These are phyloP conservation scores for Diaporthe batatas DNA, from an alignment of 2,329 filamentous ascomycete species.

Conservation along the genomic window DNA sequence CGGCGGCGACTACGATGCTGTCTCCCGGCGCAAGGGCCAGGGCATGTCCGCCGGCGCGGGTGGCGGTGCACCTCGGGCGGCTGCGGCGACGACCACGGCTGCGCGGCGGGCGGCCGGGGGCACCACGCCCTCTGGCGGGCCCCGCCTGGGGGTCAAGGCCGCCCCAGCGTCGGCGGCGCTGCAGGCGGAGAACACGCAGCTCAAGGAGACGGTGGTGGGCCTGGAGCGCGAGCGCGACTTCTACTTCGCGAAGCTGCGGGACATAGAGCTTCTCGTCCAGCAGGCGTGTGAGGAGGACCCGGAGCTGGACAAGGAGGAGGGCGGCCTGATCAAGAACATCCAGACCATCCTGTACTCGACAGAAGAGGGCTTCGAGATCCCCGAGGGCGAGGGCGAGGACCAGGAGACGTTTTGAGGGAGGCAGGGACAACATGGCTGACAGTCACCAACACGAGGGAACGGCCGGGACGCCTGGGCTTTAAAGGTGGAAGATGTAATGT, in stretches of 20 bases:
- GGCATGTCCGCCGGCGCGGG: constrained; percentile 66
- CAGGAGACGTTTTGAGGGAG: constrained; percentile 80
- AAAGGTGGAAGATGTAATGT: constrained; percentile 22
- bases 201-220: constrained; percentile 96
- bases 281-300: constrained; percentile 93
- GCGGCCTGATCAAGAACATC: constrained; percentile 94
- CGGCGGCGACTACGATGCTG: constrained; percentile 95
- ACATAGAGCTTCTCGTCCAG: constrained; percentile 96
- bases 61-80: constrained; percentile 62
- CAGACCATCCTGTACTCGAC: constrained; percentile 98
- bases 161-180: constrained; percentile 77
- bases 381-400: constrained; percentile 81
- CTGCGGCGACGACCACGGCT: constrained; percentile 58
- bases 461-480: background rate
- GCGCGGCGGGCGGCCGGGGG: constrained; percentile 64
- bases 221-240: constrained; percentile 97
- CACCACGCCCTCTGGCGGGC: constrained; percentile 72
- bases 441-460: background rate
- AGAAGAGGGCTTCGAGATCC: constrained; percentile 93
- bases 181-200: constrained; percentile 84
- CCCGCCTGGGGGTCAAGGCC: constrained; percentile 58
- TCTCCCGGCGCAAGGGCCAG: constrained; percentile 84
- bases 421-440: background rate
- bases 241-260: constrained; percentile 98
- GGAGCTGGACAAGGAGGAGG: constrained; percentile 93